Percentiles rank a stretch among this genome's conserved stretches.
Conservation (phyloP, 306 rosid genomes). For the Glycyrrhiza uralensis region DNA sequence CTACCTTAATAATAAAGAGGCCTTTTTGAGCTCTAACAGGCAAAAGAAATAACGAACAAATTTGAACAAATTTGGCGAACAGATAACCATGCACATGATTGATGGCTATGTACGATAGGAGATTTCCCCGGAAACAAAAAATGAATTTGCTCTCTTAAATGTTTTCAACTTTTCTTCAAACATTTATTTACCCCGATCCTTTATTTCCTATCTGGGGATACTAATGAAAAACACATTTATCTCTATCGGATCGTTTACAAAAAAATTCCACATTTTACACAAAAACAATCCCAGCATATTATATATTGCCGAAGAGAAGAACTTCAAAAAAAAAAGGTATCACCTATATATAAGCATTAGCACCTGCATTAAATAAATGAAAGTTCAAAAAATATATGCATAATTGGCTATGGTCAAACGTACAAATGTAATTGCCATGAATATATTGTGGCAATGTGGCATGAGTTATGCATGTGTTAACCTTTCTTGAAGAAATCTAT, state of each 20-base stretch:
- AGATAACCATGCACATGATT: background rate
- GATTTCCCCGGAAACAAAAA: too few relatives aligned
- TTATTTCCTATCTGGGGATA: background rate
- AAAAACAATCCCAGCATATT: background rate
- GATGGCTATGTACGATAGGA: too few relatives aligned
- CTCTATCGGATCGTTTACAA: background rate
- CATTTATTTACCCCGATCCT: background rate
- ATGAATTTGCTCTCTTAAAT: too few relatives aligned
- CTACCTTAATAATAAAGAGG: background rate
- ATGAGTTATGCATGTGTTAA: constrained; percentile 21
- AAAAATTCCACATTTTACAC: background rate
- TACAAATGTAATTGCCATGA: background rate
- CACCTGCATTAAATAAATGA: background rate
- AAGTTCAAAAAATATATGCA: background rate
- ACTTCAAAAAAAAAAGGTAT: constrained; percentile 15
- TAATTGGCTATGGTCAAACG: background rate
- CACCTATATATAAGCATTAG: background rate
- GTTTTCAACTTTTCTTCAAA: too few relatives aligned
- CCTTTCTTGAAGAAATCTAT: constrained; percentile 82
- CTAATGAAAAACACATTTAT: background rate
- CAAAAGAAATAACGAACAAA: background rate
- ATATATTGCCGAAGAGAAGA: background rate
- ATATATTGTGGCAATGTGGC: constrained; percentile 15
- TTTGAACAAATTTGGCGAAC: background rate
- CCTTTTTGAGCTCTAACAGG: background rate